Percentiles rank a stretch among this genome's conserved stretches.
Conservation (phyloP, 768 basidiomycete genomes). For the Leccinellum rugosiceps region DNA sequence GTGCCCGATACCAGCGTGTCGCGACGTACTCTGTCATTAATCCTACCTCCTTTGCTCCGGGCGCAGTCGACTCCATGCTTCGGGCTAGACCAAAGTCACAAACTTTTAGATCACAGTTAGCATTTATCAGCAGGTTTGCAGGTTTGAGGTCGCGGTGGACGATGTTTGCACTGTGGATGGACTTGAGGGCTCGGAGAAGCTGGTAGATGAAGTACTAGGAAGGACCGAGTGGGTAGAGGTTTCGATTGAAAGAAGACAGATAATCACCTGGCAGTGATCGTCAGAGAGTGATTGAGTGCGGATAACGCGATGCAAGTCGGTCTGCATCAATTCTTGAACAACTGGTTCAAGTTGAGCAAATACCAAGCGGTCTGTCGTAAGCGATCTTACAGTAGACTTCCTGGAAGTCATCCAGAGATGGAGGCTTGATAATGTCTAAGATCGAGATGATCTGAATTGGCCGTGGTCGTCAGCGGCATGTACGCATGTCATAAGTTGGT, state of each 20-base stretch:
- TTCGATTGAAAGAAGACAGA: not conserved
- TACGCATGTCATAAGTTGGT: not conserved
- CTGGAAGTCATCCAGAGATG: constrained; percentile 70
- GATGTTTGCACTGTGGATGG: constrained; percentile 84
- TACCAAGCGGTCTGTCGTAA: not conserved
- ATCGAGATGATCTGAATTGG: constrained; percentile 79
- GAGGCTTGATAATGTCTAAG: constrained; percentile 84
- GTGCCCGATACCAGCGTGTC: constrained; percentile 90
- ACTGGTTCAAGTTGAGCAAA: constrained; percentile 38
- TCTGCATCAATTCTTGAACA: constrained; percentile 88
- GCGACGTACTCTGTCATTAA: constrained; percentile 86
- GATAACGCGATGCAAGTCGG: constrained; percentile 88
- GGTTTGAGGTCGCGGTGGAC: constrained; percentile 80
- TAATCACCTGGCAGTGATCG: constrained; percentile 75
- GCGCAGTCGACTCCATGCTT: constrained; percentile 51
- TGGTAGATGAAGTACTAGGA: constrained; percentile 78
- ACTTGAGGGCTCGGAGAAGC: constrained; percentile 82
- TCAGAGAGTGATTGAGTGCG: constrained; percentile 87
- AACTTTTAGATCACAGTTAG: constrained; percentile 86
- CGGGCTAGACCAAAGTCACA: constrained; percentile 87
- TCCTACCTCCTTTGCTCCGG: constrained; percentile 59
- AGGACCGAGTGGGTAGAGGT: constrained; percentile 3
- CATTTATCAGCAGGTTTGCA: constrained; percentile 83
- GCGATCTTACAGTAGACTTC: constrained; percentile 73
- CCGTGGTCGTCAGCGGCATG: constrained; percentile 4